Evolutionary conservation across 306 rosid species (phyloP).

Genomic region (Gynostemma pentaphyllum): DNA sequence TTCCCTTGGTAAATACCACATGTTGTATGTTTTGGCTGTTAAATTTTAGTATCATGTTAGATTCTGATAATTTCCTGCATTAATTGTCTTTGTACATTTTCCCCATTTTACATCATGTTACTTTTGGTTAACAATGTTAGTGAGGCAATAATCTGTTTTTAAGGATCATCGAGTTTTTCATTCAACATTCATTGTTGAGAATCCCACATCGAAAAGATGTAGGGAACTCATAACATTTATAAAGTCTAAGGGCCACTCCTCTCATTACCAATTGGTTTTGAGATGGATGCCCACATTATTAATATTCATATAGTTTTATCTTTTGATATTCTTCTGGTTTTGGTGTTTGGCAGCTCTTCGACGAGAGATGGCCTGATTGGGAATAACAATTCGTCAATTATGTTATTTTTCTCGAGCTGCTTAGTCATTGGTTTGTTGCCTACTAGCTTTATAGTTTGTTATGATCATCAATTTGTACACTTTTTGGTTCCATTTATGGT

Average conservation of each 20-base stretch:
- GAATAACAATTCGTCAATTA: background rate
- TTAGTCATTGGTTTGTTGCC: too few relatives aligned
- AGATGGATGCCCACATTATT: background rate
- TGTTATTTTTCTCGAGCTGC: background rate
- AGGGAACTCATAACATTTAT: too few relatives aligned
- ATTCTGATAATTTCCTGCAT: background rate
- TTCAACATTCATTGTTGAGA: too few relatives aligned
- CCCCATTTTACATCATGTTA: background rate
- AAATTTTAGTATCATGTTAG: background rate
- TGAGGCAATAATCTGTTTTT: background rate
- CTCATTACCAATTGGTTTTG: too few relatives aligned
- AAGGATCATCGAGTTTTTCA: background rate
- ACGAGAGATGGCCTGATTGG: too few relatives aligned
- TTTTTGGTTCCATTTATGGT: too few relatives aligned
- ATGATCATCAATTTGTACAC: too few relatives aligned
- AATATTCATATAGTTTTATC: background rate
- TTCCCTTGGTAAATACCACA: background rate
- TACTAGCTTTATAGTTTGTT: too few relatives aligned
- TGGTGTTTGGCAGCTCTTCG: too few relatives aligned
- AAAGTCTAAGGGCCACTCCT: too few relatives aligned
- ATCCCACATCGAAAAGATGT: too few relatives aligned
- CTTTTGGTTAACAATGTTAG: background rate
- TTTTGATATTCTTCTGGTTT: background rate
- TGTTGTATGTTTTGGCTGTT: background rate
- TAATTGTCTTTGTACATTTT: background rate